A percentile compares a stretch with the other conserved stretches of the same genome.
These are phyloP conservation scores for Umbilicaria muhlenbergii DNA, from an alignment of 495 filamentous ascomycete genomes.

Conservation along the genomic window DNA sequence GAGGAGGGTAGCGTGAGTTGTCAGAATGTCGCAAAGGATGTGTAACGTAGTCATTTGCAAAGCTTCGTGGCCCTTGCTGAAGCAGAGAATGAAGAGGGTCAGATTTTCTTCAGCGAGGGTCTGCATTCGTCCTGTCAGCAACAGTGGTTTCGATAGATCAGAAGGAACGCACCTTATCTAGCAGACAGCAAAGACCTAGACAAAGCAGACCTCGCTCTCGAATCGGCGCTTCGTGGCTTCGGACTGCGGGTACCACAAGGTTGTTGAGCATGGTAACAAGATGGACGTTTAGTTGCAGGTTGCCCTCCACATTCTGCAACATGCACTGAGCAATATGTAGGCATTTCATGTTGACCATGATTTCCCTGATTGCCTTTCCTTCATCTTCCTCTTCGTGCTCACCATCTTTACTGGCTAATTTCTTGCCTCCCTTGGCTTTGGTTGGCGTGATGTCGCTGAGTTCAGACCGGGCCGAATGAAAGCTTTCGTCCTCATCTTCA, in stretches of 20 bases:
- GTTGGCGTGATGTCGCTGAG: conserved; percentile 49
- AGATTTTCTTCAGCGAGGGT: conserved; percentile 87
- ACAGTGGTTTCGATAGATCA: neutral
- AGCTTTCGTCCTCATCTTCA: conserved; percentile 53
- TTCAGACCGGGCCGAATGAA: conserved; percentile 79
- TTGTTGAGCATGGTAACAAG: conserved; percentile 93
- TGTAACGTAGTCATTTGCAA: conserved; percentile 81
- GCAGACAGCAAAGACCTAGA: conserved; percentile 76
- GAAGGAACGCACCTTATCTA: conserved; percentile 50
- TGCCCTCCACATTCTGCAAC: conserved; percentile 77
- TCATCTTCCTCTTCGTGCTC: conserved; percentile 60
- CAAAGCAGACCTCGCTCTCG: conserved; percentile 80
- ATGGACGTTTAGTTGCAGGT: conserved; percentile 71
- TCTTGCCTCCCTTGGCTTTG: conserved; percentile 24
- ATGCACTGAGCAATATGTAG: conserved; percentile 95
- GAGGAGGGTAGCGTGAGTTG: conserved; percentile 67
- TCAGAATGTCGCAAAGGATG: conserved; percentile 86
- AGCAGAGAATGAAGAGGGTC: conserved; percentile 88
- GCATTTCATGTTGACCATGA: conserved; percentile 96
- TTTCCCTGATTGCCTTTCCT: conserved; percentile 69
- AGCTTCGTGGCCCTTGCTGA: conserved; percentile 76
- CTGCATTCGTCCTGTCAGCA: conserved; percentile 17
- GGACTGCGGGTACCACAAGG: conserved; percentile 84
- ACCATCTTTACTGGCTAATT: conserved; percentile 24
- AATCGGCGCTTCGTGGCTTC: conserved; percentile 83